These are phyloP conservation scores for Suillus variegatus DNA, from an alignment of 768 basidiomycete genomes.

Conservation along the genomic window DNA sequence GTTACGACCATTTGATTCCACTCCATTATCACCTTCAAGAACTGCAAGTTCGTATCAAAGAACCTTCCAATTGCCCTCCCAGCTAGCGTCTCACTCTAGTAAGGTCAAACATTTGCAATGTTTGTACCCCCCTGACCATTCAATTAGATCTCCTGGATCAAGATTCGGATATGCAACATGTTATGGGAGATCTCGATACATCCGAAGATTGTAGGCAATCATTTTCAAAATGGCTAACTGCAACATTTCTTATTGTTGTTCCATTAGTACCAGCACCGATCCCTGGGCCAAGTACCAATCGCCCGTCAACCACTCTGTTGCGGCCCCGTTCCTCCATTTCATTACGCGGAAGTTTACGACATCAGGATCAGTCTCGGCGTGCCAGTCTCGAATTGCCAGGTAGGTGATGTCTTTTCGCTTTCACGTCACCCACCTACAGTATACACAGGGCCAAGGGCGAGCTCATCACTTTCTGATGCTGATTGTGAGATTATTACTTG, in stretches of 20 bases:
- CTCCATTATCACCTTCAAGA: conserved; percentile 44
- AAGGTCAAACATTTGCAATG: conserved; percentile 19
- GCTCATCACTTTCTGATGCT: conserved; percentile 26
- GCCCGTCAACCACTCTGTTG: conserved; percentile 9
- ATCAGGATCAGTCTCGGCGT: conserved; percentile 12
- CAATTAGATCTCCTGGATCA: conserved; percentile 64
- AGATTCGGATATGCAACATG: conserved; percentile 73
- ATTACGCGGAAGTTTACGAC: conserved; percentile 8
- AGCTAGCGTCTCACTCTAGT: conserved; percentile 57
- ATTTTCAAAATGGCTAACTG: background rate
- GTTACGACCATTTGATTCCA: conserved; percentile 39
- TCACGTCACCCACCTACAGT: conserved; percentile 7
- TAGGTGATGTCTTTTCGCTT: conserved; percentile 13
- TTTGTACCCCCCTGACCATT: conserved; percentile 7
- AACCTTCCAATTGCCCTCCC: conserved; percentile 56
- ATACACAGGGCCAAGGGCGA: conserved; percentile 29
- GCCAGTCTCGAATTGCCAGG: conserved; percentile 18
- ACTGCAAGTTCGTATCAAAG: conserved; percentile 58
- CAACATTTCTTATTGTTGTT: background rate
- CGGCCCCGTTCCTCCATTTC: conserved; percentile 19
- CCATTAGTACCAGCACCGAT: conserved; percentile 17
- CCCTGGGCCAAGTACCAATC: conserved; percentile 9
- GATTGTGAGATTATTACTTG: conserved; percentile 27
- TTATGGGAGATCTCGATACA: conserved; percentile 56
- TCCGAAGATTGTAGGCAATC: conserved; percentile 43